Evolutionary conservation across 345 rosid genomes (phyloP), one percentile per base, ranked within the genome.

Genomic region (Rhodamnia rubescens): DNA sequence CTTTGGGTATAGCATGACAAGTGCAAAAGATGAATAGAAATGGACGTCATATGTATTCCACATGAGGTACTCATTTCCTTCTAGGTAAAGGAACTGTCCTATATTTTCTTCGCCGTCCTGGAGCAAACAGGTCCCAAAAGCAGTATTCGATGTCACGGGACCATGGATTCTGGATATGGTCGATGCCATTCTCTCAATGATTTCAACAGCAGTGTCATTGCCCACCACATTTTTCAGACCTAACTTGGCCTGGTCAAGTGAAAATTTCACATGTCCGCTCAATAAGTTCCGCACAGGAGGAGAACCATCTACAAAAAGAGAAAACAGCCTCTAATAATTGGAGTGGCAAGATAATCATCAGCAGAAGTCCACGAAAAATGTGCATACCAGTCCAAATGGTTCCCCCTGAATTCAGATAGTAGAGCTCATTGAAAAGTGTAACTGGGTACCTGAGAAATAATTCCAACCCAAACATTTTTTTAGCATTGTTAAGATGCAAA

Each of bases 21-120:
- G 89, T 7, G 98, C 94, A 87, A 95, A 97, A 49, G 99, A 97
- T 8, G 99, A 90, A 74, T 95, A 97, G 89, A 97, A 97, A 88
- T 97, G 99, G 85, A 97, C 98, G 75, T 95, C 99, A 50, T 95
- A 97, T 32, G 99, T 95, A 90, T 95, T 95, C 98, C 98, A 97
- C 98, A 97, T 97, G 74, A 82, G 96, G 87, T 95, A 97, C 81
- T 97, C 99, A 21, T 92, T 50, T 61, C 99, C 99, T 93, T 97
- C 98, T 16, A 95, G 92, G 83, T 97, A 95, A 82, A 97, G 97
- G 88, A 97, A 97, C 81, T 95, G 98, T 9, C 99, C 99, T 10
- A 97, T 91, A 92, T 95, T 95, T 87, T 97, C 99, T 91, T 97
- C 97, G 87, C 97, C 98, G 85, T 93, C 92, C 87, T 89, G 92